Conservation (phyloP, 306 rosid genomes). For the Canavalia ensiformis region DNA sequence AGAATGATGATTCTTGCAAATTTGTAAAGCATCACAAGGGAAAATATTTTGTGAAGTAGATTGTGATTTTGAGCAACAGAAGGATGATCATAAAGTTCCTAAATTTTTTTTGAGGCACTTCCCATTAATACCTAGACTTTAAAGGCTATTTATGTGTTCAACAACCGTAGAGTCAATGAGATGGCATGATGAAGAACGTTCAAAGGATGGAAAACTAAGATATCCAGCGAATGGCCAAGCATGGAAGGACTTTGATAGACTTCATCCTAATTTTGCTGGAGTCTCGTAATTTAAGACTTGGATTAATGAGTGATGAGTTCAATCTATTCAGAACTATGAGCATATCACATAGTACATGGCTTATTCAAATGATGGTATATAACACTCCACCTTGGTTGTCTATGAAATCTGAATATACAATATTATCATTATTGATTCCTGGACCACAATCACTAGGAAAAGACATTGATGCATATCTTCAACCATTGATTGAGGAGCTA, state of each 20-base stretch:
- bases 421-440: neutral
- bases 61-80: too few species aligned
- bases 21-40: too few species aligned
- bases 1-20: too few species aligned
- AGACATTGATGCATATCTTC: neutral
- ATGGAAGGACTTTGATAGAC: neutral
- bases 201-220: too few species aligned
- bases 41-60: too few species aligned
- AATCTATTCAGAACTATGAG: neutral
- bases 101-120: too few species aligned
- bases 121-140: too few species aligned
- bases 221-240: neutral
- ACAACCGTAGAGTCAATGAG: too few species aligned
- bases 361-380: neutral
- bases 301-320: neutral
- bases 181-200: too few species aligned
- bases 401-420: neutral
- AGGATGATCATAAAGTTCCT: too few species aligned
- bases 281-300: neutral
- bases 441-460: neutral
- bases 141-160: too few species aligned
- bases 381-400: neutral
- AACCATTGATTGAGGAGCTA: neutral
- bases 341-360: neutral
- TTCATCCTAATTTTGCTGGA: neutral